Base-by-base conservation (phyloP, 768 basidiomycete genomes). In the Pisolithus microcarpus region DNA sequence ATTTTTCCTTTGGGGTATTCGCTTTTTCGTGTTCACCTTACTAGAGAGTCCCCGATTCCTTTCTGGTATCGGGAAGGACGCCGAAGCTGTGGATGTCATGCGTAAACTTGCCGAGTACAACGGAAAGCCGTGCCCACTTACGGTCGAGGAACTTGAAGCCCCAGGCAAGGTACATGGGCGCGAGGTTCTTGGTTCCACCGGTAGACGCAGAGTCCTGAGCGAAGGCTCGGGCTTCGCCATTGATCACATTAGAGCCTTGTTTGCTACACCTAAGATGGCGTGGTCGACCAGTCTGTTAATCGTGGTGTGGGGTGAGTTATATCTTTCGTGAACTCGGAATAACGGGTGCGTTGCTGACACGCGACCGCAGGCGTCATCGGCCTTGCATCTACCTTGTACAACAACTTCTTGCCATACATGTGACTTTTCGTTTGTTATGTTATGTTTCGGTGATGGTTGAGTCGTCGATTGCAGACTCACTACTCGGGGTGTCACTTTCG, bases 361-460 rank as follows among this genome's bases (percentile, higher is more conserved):
- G 26, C 23, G 46, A 38, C 50, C 3, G 47, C 53, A 86, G 85
- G 81, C 0, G 67, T 85, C 30, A 88, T 89, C 49, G 87, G 86
- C 4, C 74, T 89, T 16, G 85, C 83, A 0, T 85, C 81, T 52
- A 85, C 86, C 2, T 68, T 89, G 62, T 83, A 79, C 55, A 75
- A 79, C 56, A 72, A 67, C 48, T 77, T 78, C 62, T 66, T 81
- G 24, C 75, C 77, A 5, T 80, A 72, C 58, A 69, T 76, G 80
- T 80, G 53, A 53, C 75, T 65, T 23, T 23, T 3, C 11, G 40
- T 9, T 13, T 36, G 48, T 1, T 5, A 16, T 36, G 18, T 7
- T 7, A 11, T 7, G 4, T n/a, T 3, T n/a, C 47, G 13, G 39
- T 46, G 9, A 36, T 5, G 44, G 21, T 13, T 40, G 56, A 38